Evolutionary conservation across 2,329 filamentous ascomycete species (phyloP).

Genomic region (Fusarium sp.): DNA sequence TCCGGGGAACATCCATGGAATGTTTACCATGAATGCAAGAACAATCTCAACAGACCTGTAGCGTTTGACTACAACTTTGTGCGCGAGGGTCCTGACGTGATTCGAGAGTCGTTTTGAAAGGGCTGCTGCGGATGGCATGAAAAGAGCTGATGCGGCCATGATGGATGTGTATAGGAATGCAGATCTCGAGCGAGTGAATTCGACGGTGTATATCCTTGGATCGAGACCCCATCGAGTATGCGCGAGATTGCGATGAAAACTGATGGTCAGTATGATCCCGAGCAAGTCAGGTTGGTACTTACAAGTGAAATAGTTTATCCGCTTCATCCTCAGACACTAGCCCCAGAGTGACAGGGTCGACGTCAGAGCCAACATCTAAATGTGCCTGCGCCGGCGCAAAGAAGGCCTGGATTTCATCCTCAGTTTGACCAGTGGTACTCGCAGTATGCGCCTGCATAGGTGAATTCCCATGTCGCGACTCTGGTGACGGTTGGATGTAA

Average conservation of each 20-base stretch:
- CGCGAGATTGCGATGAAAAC: slow-evolving; percentile 76
- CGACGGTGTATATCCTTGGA: slow-evolving; percentile 71
- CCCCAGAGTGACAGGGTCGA: slow-evolving; percentile 77
- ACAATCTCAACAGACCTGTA: slow-evolving; percentile 79
- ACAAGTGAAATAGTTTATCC: slow-evolving; percentile 73
- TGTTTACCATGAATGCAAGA: slow-evolving; percentile 79
- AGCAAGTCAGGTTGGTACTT: slow-evolving; percentile 47
- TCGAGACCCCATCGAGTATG: slow-evolving; percentile 82
- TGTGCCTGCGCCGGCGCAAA: slow-evolving; percentile 73
- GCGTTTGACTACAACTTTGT: slow-evolving; percentile 69
- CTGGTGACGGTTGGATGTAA: slow-evolving; percentile 69
- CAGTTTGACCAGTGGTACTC: slow-evolving; percentile 40
- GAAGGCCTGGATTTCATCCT: slow-evolving; percentile 70
- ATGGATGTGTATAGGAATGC: slow-evolving; percentile 79
- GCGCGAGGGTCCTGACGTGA: slow-evolving; percentile 72
- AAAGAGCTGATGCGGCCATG: slow-evolving; percentile 74
- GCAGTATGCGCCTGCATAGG: slow-evolving; percentile 42
- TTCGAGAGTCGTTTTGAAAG: slow-evolving; percentile 73
- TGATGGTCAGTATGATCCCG: slow-evolving; percentile 46
- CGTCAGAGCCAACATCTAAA: slow-evolving; percentile 70
- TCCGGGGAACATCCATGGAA: slow-evolving; percentile 79
- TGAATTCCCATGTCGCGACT: slow-evolving; percentile 46
- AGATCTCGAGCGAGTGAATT: slow-evolving; percentile 74
- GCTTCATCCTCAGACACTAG: slow-evolving; percentile 75
- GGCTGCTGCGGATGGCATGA: slow-evolving; percentile 71